Evolutionary conservation across 345 rosid genomes (phyloP).

Genomic region (Limnanthes douglasii): DNA sequence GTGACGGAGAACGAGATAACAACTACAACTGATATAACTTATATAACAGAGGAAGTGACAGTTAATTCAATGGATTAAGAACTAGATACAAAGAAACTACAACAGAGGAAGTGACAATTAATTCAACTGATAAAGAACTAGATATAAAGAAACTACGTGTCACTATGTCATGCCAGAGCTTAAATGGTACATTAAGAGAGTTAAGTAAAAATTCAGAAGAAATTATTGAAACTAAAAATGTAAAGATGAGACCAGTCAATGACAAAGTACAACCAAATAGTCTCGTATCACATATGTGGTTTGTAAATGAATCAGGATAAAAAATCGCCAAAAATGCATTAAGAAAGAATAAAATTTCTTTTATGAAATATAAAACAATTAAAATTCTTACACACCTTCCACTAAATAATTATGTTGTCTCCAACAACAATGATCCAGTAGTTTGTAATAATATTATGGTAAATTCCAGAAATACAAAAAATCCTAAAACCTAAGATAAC

Average conservation of each 20-base stretch:
- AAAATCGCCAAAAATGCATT: slow-evolving; percentile 3
- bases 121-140: slow-evolving; percentile 14
- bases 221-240: slow-evolving; percentile 11
- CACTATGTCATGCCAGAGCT: slow-evolving; percentile 2
- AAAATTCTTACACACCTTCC: slow-evolving; percentile 7
- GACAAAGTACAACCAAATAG: slow-evolving; percentile 4
- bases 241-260: slow-evolving; percentile 5
- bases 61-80: too few species aligned
- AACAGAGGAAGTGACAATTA: too few species aligned
- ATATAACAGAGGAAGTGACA: slow-evolving; percentile 2
- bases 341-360: slow-evolving; percentile 4
- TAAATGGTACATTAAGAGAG: slow-evolving; percentile 1
- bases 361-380: slow-evolving; percentile 5
- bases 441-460: slow-evolving; percentile 8
- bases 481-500: slow-evolving; percentile 4
- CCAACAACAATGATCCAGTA: slow-evolving; percentile 5
- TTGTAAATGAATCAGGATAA: slow-evolving; percentile 9
- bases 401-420: slow-evolving; percentile 12
- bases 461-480: slow-evolving; percentile 6
- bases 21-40: slow-evolving; percentile 8
- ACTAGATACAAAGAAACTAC: too few species aligned
- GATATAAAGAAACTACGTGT: slow-evolving; percentile 29
- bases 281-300: slow-evolving; percentile 7
- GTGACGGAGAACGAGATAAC: neutral
- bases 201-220: slow-evolving; percentile 8